These are phyloP conservation scores for Graphilbum fragrans DNA, from an alignment of 2,329 filamentous ascomycete genomes.

Conservation along the genomic window DNA sequence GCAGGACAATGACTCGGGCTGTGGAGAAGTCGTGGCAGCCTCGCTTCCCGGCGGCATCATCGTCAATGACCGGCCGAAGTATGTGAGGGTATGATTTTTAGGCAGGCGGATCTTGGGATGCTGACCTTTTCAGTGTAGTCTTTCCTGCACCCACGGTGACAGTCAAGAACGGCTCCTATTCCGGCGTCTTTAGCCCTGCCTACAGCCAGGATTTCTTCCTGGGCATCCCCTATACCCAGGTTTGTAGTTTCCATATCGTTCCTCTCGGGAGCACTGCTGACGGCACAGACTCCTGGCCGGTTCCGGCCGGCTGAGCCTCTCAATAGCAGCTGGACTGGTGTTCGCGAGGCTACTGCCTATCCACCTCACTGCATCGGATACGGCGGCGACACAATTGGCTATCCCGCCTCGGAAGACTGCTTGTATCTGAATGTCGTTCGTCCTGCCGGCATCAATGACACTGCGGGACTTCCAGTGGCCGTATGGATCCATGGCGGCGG, in stretches of 20 bases:
- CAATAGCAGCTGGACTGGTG: constrained; percentile 29
- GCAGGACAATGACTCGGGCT: no score
- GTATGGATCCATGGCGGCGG: constrained; percentile 44
- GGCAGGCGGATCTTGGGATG: no score
- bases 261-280: not conserved
- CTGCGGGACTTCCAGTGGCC: constrained; percentile 30
- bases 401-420: constrained; percentile 37
- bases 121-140: no score
- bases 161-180: constrained; percentile 23
- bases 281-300: constrained; percentile 27
- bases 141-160: constrained; percentile 5
- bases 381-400: constrained; percentile 18
- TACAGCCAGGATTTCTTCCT: constrained; percentile 39
- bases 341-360: constrained; percentile 29
- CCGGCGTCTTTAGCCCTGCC: constrained; percentile 17
- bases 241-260: not conserved
- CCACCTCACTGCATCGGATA: constrained; percentile 37
- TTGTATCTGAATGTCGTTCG: constrained; percentile 50
- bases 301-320: constrained; percentile 9
- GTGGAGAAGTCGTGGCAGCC: no score
- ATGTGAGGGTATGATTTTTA: no score
- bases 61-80: no score
- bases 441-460: constrained; percentile 29
- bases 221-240: constrained; percentile 43
- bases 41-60: no score